Evolutionary conservation across 106 monocot species (phyloP), one percentile per base, ranked within the genome.

Genomic region (Iris macrosiphon): DNA sequence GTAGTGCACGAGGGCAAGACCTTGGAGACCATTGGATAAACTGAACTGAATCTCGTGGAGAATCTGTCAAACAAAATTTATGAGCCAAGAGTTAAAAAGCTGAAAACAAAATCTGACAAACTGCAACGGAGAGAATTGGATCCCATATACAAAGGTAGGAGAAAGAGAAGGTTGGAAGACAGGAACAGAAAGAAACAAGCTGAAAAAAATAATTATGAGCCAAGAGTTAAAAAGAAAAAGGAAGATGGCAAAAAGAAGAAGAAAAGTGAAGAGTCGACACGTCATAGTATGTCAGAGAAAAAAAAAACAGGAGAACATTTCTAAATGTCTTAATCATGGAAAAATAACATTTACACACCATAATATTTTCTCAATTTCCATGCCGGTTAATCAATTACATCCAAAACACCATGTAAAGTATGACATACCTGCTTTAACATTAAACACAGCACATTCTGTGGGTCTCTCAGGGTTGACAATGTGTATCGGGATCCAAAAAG

Each of bases 21-120:
- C 72, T 77, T 31, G 96, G 96, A n/a, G 96, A 98, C 96, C 96
- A 98, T 73, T 91, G 90, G 66, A 98, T 90, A 60, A 87, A 91
- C 61, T 98, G 96, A 58, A 98, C 87, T 59, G 82, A 98, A 77
- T 98, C 96, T 39, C 90, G 90, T 33, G 96, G 96, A 52, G 96
- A 98, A 78, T 98, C 96, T 98, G 91, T 60, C 55, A 64, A 55
- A 22, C 63, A 35, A 41, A 34, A 17, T 55, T 10, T 16, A 48
- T 15, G 4, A 55, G 22, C 2, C 25, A 16, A 18, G 17, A 31
- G 45, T 15, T 14, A 42, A 17, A 49, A 30, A 29, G 54, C 5
- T 38, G 37, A 8, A 17, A 48, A 55, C 26, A 40, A 67, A n/a
- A n/a, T n/a, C n/a, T n/a, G n/a, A n/a, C n/a, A n/a, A n/a, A n/a